Evolutionary conservation across 148 eudicot genomes (phyloP), one percentile per base, ranked within the genome.

Genomic region (Agrostemma githago): DNA sequence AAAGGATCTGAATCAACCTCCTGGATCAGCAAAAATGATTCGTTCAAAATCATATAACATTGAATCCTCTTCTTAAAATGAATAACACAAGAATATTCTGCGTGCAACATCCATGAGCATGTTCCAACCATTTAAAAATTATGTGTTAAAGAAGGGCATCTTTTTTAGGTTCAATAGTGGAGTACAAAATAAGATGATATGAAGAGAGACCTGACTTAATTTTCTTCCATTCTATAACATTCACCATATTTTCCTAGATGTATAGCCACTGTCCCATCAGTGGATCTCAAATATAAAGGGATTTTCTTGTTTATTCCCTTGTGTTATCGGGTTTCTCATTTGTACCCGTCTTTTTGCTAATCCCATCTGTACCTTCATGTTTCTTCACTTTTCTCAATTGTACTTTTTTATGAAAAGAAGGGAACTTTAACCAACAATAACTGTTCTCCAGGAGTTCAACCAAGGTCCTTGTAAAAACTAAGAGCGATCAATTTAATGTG

Each of bases 1-100:
- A 91, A 82, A 79, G 97, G 97, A 89, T 94, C 98, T 76, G 90
- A 84, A 80, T 73, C 84, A 74, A 51, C 76, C 72, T 79, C 86
- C 98, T 93, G 85, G 59, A 78, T 60, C 17, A 73, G 56, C 53
- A 76, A 57, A 74, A 58, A 66, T 51, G 72, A 62, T 17, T 3
- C 5, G 39, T 59, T 54, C 11, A 57, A 38, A 41, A 41, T 17
- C n/a, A 21, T 1, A 5, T 51, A 61, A 10, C 41, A 26, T 15
- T 46, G 8, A 46, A 6, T 44, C 57, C 44, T n/a, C 54, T 3
- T 16, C 38, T n/a, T 40, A 59, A 9, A 38, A 63, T 60, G 10
- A 38, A 48, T 16, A n/a, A 11, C n/a, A 46, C 8, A 21, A 71
- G 1, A 54, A 72, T 16, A n/a, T 12, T 42, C 39, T 17, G 57